phyloP scores from a whole-genome alignment of 2,329 filamentous ascomycete species.

The Sclerotinia spermophila region DNA sequence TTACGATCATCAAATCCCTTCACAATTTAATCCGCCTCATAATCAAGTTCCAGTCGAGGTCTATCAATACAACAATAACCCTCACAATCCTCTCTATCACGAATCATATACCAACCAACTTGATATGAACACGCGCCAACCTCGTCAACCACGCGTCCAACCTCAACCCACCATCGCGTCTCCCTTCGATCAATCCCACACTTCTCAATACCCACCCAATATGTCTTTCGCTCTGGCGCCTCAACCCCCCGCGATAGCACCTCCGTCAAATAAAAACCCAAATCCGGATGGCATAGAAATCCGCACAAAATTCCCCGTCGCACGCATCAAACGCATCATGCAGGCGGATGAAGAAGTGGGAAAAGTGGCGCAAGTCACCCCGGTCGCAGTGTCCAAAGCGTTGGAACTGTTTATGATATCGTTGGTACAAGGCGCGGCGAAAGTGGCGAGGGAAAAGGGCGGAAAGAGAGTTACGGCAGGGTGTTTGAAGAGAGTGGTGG shows the following conservation, averaged over 20 bases:
- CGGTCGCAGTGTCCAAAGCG: slow-evolving; percentile 91
- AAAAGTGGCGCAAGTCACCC: slow-evolving; percentile 96
- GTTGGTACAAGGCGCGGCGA: slow-evolving; percentile 82
- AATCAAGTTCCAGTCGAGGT: slow-evolving; percentile 2
- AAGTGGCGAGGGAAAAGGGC: slow-evolving; percentile 75
- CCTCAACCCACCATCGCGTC: background rate
- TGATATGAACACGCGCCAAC: slow-evolving; percentile 6
- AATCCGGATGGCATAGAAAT: slow-evolving; percentile 58
- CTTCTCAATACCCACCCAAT: background rate
- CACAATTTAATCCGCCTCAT: background rate
- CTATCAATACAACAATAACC: slow-evolving; percentile 17
- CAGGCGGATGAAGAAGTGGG: slow-evolving; percentile 98
- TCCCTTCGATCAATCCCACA: background rate
- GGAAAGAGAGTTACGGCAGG: slow-evolving; percentile 86
- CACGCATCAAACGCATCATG: slow-evolving; percentile 98
- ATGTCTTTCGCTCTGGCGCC: slow-evolving; percentile 2
- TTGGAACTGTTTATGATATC: slow-evolving; percentile 98
- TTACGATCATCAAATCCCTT: background rate
- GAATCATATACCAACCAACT: background rate
- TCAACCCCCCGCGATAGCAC: background rate
- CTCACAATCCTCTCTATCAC: slow-evolving; percentile 8
- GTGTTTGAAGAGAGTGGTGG: slow-evolving; percentile 88
- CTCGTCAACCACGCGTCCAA: slow-evolving; percentile 2
- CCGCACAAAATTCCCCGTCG: slow-evolving; percentile 93
- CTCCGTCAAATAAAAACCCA: slow-evolving; percentile 46